Evolutionary conservation across 108 stramenopile genomes (phyloP).

Genomic region (Fragilaria radians): DNA sequence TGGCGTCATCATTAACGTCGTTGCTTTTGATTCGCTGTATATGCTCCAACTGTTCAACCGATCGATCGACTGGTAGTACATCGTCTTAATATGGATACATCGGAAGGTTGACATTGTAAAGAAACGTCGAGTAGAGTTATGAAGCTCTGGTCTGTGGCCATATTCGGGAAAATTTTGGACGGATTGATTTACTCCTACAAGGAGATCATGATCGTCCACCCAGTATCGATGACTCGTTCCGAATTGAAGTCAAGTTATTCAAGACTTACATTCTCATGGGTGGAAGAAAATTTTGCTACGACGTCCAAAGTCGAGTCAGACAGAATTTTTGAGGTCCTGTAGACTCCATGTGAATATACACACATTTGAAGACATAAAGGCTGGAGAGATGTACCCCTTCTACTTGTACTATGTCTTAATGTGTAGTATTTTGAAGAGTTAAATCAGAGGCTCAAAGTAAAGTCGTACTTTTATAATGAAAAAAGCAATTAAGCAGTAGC

Average conservation of each 20-base stretch:
- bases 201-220: constrained; percentile 69
- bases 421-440: no score
- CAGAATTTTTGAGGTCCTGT: no score
- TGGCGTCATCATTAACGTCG: no score
- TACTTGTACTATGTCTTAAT: no score
- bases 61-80: constrained; percentile 67
- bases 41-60: not conserved
- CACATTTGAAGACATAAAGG: no score
- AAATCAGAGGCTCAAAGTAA: no score
- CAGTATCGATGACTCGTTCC: constrained; percentile 48
- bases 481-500: no score
- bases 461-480: no score
- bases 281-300: constrained; percentile 65
- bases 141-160: constrained; percentile 74
- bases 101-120: constrained; percentile 62
- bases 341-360: no score
- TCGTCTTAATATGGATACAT: constrained; percentile 83
- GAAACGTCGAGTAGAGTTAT: constrained; percentile 47
- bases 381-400: no score
- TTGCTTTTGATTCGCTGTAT: no score
- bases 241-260: constrained; percentile 40
- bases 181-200: constrained; percentile 69
- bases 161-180: constrained; percentile 19
- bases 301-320: constrained; percentile 64
- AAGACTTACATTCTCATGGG: constrained; percentile 50